A percentile compares a stretch with the other conserved stretches of the same genome.
These are phyloP conservation scores for Pythium sukuiense DNA, from an alignment of 352 stramenopile species.

Conservation along the genomic window DNA sequence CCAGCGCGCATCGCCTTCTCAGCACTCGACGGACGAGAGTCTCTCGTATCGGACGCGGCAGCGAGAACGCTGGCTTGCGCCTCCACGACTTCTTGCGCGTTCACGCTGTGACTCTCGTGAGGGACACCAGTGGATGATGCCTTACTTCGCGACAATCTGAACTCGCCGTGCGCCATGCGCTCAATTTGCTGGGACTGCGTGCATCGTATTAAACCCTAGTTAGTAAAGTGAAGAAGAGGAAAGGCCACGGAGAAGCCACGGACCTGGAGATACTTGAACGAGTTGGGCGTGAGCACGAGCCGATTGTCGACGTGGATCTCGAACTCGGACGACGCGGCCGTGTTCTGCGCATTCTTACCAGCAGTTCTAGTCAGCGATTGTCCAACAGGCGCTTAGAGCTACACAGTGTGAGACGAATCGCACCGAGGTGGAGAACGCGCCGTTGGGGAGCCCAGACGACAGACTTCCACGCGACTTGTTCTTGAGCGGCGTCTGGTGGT, in stretches of 20 bases:
- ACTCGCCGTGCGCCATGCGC: constrained; percentile 3
- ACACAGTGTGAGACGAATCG: background rate
- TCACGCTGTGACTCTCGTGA: constrained; percentile 3
- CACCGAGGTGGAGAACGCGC: constrained; percentile 21
- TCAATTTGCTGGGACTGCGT: constrained; percentile 15
- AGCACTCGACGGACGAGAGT: constrained; percentile 14
- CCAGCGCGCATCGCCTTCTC: constrained; percentile 27
- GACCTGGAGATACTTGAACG: constrained; percentile 71
- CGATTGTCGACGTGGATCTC: constrained; percentile 68
- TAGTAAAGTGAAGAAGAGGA: background rate
- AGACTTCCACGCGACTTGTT: background rate
- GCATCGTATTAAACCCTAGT: too few relatives aligned
- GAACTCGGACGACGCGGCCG: constrained; percentile 62
- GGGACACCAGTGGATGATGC: background rate
- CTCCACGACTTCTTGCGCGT: constrained; percentile 15
- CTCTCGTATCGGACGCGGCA: background rate
- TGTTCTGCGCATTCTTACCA: constrained; percentile 32
- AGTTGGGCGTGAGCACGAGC: constrained; percentile 65
- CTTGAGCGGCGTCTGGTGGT: constrained; percentile 2
- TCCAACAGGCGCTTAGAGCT: background rate
- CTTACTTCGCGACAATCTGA: constrained; percentile 2
- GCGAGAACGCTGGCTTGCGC: background rate
- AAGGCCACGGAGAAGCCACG: background rate
- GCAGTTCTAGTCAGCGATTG: background rate
- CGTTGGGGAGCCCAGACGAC: background rate